phyloP scores from a whole-genome alignment of 1,284 basidiomycete genomes.

The Malassezia dermatis region DNA sequence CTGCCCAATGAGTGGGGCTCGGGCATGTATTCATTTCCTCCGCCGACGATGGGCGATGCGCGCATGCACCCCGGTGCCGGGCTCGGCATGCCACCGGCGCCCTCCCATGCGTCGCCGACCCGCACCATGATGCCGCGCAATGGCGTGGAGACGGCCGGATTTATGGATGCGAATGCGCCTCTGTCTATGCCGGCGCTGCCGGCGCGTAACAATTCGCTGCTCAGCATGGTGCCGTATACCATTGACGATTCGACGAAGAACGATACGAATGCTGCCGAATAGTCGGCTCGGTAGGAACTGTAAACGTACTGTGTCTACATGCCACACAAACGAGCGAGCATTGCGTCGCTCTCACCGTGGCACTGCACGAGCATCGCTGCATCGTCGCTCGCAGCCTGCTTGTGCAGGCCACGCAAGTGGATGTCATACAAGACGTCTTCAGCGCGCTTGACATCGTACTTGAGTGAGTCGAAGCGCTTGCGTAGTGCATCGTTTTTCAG shows the following conservation, averaged over 20 bases:
- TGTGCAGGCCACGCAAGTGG: conserved; percentile 26
- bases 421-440: conserved; percentile 47
- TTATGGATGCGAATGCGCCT: conserved; percentile 11
- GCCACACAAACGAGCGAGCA: not conserved
- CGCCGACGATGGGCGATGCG: conserved; percentile 11
- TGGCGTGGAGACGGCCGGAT: conserved; percentile 5
- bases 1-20: conserved; percentile 11
- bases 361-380: not conserved
- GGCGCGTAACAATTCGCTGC: conserved; percentile 5
- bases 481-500: conserved; percentile 43
- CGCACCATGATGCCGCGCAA: conserved; percentile 6
- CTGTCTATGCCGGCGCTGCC: conserved; percentile 8
- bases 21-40: conserved; percentile 12
- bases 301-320: not conserved
- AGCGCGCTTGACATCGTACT: conserved; percentile 46
- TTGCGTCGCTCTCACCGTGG: not conserved
- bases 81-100: conserved; percentile 4
- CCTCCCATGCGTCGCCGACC: not conserved
- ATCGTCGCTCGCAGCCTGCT: not conserved
- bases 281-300: not conserved
- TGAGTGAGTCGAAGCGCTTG: conserved; percentile 43
- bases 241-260: conserved; percentile 10
- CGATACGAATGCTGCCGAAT: conserved; percentile 2
- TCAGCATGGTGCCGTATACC: conserved; percentile 16
- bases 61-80: conserved; percentile 10